Evolutionary conservation across 2,329 filamentous ascomycete species (phyloP).

Genomic region (Plenodomus tracheiphilus): DNA sequence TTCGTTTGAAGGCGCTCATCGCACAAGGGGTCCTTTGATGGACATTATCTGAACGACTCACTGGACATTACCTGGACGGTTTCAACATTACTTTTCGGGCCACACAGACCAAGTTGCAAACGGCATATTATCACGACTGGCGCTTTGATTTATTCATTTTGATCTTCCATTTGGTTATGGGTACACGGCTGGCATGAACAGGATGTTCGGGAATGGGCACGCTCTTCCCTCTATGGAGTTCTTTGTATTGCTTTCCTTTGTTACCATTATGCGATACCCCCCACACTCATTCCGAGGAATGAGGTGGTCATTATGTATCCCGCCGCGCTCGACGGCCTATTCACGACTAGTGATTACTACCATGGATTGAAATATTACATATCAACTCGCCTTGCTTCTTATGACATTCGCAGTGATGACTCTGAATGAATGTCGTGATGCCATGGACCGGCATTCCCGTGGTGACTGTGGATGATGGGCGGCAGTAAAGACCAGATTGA

Average conservation of each 20-base stretch:
- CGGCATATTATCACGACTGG: slow-evolving; percentile 35
- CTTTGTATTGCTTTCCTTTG: slow-evolving; percentile 24
- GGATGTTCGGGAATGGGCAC: slow-evolving; percentile 15
- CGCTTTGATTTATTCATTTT: slow-evolving; percentile 28
- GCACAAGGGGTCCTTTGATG: background rate
- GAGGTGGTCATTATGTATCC: background rate
- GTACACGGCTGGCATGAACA: slow-evolving; percentile 24
- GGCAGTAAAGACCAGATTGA: no score
- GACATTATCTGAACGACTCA: no score
- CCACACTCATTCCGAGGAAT: background rate
- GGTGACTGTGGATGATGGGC: no score
- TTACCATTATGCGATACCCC: slow-evolving; percentile 21
- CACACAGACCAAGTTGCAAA: slow-evolving; percentile 29
- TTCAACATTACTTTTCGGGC: slow-evolving; percentile 3
- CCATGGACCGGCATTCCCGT: no score
- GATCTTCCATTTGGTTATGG: slow-evolving; percentile 7
- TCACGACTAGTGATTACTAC: slow-evolving; percentile 10
- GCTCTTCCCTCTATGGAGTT: slow-evolving; percentile 21
- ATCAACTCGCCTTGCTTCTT: no score
- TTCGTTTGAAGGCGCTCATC: slow-evolving; percentile 40
- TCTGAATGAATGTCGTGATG: no score
- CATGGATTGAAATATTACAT: background rate
- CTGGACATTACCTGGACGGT: no score
- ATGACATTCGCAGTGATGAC: no score
- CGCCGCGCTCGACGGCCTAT: slow-evolving; percentile 4